Base-by-base conservation (phyloP, 352 stramenopile genomes). In the Pythium aquatile region DNA sequence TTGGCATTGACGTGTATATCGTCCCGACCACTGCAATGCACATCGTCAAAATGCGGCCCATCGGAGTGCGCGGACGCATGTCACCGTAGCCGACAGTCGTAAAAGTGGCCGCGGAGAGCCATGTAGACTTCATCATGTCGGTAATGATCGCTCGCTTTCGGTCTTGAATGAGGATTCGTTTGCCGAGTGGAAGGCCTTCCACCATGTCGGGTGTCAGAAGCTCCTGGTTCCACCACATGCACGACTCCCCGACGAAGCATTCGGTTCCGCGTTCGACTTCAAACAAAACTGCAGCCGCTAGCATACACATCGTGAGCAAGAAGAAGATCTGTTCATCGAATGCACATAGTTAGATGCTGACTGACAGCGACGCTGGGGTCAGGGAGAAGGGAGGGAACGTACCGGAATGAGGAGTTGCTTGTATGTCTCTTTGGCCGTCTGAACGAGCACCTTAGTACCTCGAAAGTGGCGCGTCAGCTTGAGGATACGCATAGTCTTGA, bases 11-110 rank as follows among this genome's bases (percentile, higher is more conserved):
- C 7, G 81, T 89, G 62, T 92, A 92, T 61, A 81, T 87, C 9
- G 79, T 83, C 13, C 74, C 74, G 46, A 81, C 69, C 37, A 93
- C 74, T 26, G 83, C 80, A n/a, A 88, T 75, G 47, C 81, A 72
- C 10, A 93, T 83, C 40, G 66, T 75, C 30, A 93, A 85, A 20
- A 90, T 62, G 13, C 84, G 79, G 17, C 85, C 85, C 13, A 94
- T 71, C 13, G 79, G 66, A 11, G 85, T 92, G 11, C 83, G 76
- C 5, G 81, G 70, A 8, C 77, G 59, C 30, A 92, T 63, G 33
- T 94, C 85, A n/a, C 85, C 85, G 35, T 91, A 92, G 0, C 85
- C 85, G 5, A 92, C 83, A 3, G 78, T 87, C 5, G 85, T 92
- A 13, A 92, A 61, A 70, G 82, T 93, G 16, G 66, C 73, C 37